A percentile compares a stretch with the other conserved stretches of the same genome.
Evolutionary conservation across 257 asterid genomes (phyloP).

Genomic region (Osmanthus fragrans): DNA sequence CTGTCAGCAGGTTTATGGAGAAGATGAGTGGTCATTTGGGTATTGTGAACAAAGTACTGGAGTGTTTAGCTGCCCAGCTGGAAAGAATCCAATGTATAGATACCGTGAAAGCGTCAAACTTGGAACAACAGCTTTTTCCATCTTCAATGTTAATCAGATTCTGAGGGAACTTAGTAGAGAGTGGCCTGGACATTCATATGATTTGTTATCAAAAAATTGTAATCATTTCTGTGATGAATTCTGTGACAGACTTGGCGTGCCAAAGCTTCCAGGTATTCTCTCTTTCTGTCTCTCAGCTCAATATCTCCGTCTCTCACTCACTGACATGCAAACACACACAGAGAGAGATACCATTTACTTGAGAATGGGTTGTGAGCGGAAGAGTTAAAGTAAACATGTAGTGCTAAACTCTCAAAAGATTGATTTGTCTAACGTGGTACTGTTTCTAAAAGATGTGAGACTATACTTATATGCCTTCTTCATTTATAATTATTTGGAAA

Average conservation of each 20-base stretch:
- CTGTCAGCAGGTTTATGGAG: slow-evolving; percentile 58
- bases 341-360: neutral
- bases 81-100: slow-evolving; percentile 91
- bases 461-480: neutral
- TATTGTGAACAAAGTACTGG: slow-evolving; percentile 96
- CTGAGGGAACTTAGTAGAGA: slow-evolving; percentile 93
- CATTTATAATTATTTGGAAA: neutral
- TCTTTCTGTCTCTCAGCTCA: neutral
- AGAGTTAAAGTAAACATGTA: neutral
- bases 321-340: neutral
- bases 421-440: neutral
- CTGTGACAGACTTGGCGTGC: slow-evolving; percentile 90
- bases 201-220: slow-evolving; percentile 87
- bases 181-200: slow-evolving; percentile 93
- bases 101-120: slow-evolving; percentile 74
- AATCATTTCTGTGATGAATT: slow-evolving; percentile 95
- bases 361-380: neutral
- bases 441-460: neutral
- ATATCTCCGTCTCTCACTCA: neutral
- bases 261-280: slow-evolving; percentile 86
- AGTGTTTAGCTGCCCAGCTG: slow-evolving; percentile 87
- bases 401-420: neutral
- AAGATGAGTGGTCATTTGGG: slow-evolving; percentile 98
- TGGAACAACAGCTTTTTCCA: slow-evolving; percentile 66
- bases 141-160: slow-evolving; percentile 82